Percentiles rank a stretch among this genome's conserved stretches.
Evolutionary conservation across 805 yeast genomes (phyloP).

Genomic region (Babjeviella inositovora): DNA sequence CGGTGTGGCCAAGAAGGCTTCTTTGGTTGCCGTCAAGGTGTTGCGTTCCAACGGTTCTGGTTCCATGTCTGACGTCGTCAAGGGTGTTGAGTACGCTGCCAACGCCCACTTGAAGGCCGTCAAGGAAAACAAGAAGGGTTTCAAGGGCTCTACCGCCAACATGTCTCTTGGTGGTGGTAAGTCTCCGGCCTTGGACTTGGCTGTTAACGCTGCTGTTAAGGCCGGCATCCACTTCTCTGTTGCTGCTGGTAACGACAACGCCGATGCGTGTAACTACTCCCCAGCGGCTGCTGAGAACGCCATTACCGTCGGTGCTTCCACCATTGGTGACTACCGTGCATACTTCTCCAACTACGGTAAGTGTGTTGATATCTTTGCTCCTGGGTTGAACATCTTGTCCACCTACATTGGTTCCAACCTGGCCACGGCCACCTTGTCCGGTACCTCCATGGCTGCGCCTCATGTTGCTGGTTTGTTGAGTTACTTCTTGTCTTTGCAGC

Average conservation of each 20-base stretch:
- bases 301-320: conserved; percentile 91
- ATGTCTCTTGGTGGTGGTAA: conserved; percentile 93
- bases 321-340: conserved; percentile 80
- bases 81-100: conserved; percentile 78
- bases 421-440: conserved; percentile 75
- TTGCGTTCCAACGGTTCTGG: conserved; percentile 75
- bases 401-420: conserved; percentile 65
- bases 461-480: conserved; percentile 87
- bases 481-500: conserved; percentile 78
- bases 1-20: conserved; percentile 76
- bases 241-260: conserved; percentile 92
- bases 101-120: conserved; percentile 42
- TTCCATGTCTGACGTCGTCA: conserved; percentile 67
- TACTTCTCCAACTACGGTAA: conserved; percentile 90
- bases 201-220: conserved; percentile 78
- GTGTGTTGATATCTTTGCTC: conserved; percentile 95
- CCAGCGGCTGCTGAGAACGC: conserved; percentile 82
- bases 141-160: conserved; percentile 79
- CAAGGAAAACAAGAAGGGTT: conserved; percentile 38
- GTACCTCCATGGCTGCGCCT: conserved; percentile 98
- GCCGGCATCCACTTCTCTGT: conserved; percentile 88
- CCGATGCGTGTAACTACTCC: conserved; percentile 83
- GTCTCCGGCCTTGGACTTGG: conserved; percentile 73
- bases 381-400: conserved; percentile 81
- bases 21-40: conserved; percentile 72